phyloP scores from a whole-genome alignment of 2,329 filamentous ascomycete genomes.

The Emmonsiellopsis sp. region DNA sequence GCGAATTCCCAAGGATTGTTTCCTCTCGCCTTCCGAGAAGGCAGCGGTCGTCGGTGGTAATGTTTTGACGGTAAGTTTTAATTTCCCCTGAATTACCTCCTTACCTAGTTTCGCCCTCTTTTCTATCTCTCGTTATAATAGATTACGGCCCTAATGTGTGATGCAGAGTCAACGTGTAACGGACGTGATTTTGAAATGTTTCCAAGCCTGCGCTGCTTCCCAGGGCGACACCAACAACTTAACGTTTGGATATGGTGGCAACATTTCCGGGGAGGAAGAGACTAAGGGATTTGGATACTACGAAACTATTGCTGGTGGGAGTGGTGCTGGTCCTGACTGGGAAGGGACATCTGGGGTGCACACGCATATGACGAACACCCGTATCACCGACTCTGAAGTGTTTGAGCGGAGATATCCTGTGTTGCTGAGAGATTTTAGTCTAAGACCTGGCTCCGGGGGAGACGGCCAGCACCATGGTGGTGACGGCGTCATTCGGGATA shows the following conservation, averaged over 20 bases:
- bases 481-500: conserved; percentile 67
- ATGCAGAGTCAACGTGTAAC: conserved; percentile 57
- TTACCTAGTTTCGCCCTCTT: background rate
- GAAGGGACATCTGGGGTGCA: conserved; percentile 68
- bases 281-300: conserved; percentile 68
- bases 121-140: background rate
- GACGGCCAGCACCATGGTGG: conserved; percentile 60
- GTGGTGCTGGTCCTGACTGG: conserved; percentile 64
- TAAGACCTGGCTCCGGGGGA: conserved; percentile 56
- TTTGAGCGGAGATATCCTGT: conserved; percentile 72
- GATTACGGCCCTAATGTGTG: background rate
- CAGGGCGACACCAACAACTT: conserved; percentile 74
- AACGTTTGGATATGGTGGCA: conserved; percentile 67
- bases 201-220: conserved; percentile 63
- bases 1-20: conserved; percentile 58
- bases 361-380: conserved; percentile 78
- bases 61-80: conserved; percentile 50
- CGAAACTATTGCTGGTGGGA: conserved; percentile 73
- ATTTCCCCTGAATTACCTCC: background rate
- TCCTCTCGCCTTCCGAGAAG: conserved; percentile 62
- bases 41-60: conserved; percentile 74
- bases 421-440: conserved; percentile 59
- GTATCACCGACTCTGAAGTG: conserved; percentile 72
- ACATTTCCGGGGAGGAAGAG: conserved; percentile 43
- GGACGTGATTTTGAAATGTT: conserved; percentile 68